These are phyloP conservation scores for Lactarius trivialis DNA, from an alignment of 768 basidiomycete genomes.

Conservation along the genomic window DNA sequence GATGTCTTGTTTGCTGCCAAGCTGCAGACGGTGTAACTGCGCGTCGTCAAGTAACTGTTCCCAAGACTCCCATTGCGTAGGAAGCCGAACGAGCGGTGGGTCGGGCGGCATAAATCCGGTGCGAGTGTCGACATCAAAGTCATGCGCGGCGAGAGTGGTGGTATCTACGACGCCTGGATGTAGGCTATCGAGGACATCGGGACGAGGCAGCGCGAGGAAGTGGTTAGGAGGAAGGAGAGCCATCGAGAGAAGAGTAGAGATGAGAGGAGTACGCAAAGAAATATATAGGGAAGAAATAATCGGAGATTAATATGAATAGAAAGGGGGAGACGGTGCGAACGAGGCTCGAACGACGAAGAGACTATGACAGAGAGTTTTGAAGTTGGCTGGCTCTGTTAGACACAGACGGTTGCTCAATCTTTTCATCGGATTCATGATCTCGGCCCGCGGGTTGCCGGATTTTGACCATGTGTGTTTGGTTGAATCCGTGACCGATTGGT, in stretches of 20 bases:
- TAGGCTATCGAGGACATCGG: constrained; percentile 26
- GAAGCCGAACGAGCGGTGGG: constrained; percentile 59
- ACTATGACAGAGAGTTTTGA: neutral
- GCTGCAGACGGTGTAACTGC: constrained; percentile 42
- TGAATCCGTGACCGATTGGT: neutral
- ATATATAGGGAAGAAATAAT: neutral
- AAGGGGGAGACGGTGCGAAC: neutral
- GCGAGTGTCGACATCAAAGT: constrained; percentile 83
- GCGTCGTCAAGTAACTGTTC: constrained; percentile 54
- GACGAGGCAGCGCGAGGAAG: constrained; percentile 34
- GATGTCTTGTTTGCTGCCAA: constrained; percentile 35
- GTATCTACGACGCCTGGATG: constrained; percentile 31
- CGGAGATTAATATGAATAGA: neutral
- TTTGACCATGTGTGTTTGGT: neutral
- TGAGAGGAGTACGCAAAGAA: neutral
- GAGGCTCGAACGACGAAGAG: neutral
- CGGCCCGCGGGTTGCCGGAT: neutral
- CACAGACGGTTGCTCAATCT: neutral
- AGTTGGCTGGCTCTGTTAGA: neutral
- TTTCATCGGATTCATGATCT: neutral
- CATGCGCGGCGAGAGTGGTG: constrained; percentile 34
- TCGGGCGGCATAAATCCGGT: constrained; percentile 90
- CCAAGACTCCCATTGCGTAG: constrained; percentile 63
- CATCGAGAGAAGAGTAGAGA: neutral
- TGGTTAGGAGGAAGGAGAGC: constrained; percentile 25